Conservation (phyloP, 2,329 filamentous ascomycete species). For the Ophiocordyceps robertsii region DNA sequence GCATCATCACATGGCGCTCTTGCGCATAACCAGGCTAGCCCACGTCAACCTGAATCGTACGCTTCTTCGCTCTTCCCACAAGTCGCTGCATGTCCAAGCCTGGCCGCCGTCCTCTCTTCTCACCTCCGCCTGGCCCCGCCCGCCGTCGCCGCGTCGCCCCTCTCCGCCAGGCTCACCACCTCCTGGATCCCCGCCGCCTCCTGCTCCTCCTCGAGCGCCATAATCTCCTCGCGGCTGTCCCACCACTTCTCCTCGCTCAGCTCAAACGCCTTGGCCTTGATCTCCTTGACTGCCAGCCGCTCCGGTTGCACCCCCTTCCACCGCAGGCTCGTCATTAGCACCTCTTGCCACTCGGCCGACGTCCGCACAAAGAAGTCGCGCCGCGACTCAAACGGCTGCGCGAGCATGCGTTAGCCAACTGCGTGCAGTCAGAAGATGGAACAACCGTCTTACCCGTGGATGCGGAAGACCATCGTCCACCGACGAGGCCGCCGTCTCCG, state of each 20-base stretch:
- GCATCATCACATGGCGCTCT: too few relatives aligned
- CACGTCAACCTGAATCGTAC: too few relatives aligned
- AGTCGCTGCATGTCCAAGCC: too few relatives aligned
- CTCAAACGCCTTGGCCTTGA: constrained; percentile 82
- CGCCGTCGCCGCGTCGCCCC: constrained; percentile 36
- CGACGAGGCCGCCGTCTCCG: constrained; percentile 33
- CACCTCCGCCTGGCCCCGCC: constrained; percentile 20
- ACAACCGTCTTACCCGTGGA: constrained; percentile 30
- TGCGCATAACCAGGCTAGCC: too few relatives aligned
- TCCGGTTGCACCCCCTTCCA: constrained; percentile 55
- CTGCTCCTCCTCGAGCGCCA: constrained; percentile 84
- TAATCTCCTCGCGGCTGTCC: constrained; percentile 92
- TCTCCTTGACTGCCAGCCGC: constrained; percentile 70
- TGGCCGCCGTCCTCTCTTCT: neutral
- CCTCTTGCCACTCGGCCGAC: constrained; percentile 79
- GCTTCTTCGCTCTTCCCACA: too few relatives aligned
- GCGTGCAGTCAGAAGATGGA: neutral
- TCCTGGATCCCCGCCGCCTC: constrained; percentile 91
- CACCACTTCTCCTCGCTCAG: constrained; percentile 96
- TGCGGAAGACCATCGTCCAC: constrained; percentile 68
- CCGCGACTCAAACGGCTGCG: constrained; percentile 73
- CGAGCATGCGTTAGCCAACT: neutral
- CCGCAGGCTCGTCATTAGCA: constrained; percentile 62
- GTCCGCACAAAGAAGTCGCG: constrained; percentile 88
- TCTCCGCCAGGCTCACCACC: constrained; percentile 76